Evolutionary conservation across 1,139 yeast genomes (phyloP).

Genomic region (Saccharomyces hybrid): DNA sequence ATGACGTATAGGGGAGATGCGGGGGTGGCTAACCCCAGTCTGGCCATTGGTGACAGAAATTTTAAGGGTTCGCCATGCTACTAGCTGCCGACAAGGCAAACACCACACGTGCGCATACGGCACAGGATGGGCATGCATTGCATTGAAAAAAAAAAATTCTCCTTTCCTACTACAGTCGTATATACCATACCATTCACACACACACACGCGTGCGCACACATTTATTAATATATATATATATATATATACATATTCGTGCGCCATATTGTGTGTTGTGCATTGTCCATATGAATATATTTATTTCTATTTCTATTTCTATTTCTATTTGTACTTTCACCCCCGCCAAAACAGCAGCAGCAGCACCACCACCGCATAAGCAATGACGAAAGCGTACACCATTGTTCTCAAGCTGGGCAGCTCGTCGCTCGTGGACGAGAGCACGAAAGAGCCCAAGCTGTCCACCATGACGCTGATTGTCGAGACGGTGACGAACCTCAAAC

Average conservation of each 20-base stretch:
- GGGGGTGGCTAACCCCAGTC: neutral
- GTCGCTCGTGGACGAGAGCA: conserved; percentile 82
- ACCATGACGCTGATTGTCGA: conserved; percentile 86
- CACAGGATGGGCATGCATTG: neutral
- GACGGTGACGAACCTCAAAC: conserved; percentile 70
- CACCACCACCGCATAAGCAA: neutral
- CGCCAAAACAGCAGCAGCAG: neutral
- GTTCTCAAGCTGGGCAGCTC: conserved; percentile 83
- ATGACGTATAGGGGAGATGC: neutral
- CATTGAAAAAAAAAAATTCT: neutral
- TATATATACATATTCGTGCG: neutral
- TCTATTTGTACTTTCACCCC: neutral
- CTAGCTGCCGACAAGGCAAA: neutral
- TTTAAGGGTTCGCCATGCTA: neutral
- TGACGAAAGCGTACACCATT: conserved; percentile 40
- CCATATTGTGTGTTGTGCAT: neutral
- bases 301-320: neutral
- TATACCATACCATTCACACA: neutral
- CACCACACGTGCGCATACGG: neutral
- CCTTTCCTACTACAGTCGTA: neutral
- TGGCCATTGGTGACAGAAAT: neutral
- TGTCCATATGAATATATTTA: neutral
- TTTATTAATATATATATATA: neutral
- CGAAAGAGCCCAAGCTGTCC: conserved; percentile 81
- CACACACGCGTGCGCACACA: neutral